Base-by-base conservation (phyloP, 306 rosid species). In the Fragaria iinumae region DNA sequence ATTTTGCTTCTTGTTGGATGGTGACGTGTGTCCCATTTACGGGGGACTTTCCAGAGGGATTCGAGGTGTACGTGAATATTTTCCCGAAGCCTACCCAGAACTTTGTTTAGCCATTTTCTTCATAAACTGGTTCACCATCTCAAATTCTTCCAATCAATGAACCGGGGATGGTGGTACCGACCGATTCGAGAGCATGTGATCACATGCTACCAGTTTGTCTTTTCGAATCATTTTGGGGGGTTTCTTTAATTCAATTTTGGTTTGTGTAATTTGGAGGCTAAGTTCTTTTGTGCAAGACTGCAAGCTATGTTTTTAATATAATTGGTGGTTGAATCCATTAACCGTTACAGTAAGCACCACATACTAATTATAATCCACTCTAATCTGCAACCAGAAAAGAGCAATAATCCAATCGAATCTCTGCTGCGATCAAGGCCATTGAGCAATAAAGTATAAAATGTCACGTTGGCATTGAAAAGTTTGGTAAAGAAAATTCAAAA, bases 121-220 rank as follows among this genome's bases (percentile, higher is more conserved):
- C 25, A 20, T 8, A 53, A 72, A 74, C 32, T 20, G 39, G 43
- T 49, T 43, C 23, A 14, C 29, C 16, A 53, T 65, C 71, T 79
- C 72, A 67, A 76, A 68, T 55, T 62, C 47, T 62, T 79, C 29
- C 23, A 60, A 81, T 59, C 70, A 83, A 88, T 80, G 76, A 75
- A 80, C 85, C 93, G 83, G 86, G 78, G 59, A 87, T 45, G 89
- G 90, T 81, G 93, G 88, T 85, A 84, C 83, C 79, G 88, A 80
- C 78, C 77, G 86, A 81, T 79, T 81, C 43, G 81, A 48, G 36
- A 64, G 49, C 98, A 93, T 88, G 96, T 93, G 97, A 70, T 73
- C 98, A 93, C 96, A 87, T 91, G 97, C 89, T 56, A 81, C 67
- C 69, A 71, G 73, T 82, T 84, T 83, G 90, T 83, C 88, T 50